These are phyloP conservation scores for Rhytidhysteron rufulum DNA, from an alignment of 2,329 filamentous ascomycete genomes.

Conservation along the genomic window DNA sequence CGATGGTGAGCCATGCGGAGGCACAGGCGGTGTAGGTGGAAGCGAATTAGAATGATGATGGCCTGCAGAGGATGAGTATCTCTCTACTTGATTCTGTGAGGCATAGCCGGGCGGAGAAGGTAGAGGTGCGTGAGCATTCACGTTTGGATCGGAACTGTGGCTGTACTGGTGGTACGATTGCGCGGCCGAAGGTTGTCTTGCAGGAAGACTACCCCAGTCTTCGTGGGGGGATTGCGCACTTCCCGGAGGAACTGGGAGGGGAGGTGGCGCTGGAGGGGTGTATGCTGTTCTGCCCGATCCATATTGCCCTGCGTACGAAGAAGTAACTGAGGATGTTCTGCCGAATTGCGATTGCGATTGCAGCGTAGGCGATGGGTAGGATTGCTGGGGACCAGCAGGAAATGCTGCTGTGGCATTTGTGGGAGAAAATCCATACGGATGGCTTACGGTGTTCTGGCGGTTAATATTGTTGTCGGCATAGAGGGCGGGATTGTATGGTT, in stretches of 20 bases:
- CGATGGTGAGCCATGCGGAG: constrained; percentile 45
- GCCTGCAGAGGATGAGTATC: constrained; percentile 29
- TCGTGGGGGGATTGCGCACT: constrained; percentile 28
- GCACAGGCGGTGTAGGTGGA: constrained; percentile 44
- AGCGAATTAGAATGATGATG: constrained; percentile 32
- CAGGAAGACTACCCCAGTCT: constrained; percentile 32
- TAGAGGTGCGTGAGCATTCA: constrained; percentile 27
- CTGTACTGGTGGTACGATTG: constrained; percentile 27
- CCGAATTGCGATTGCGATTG: constrained; percentile 32
- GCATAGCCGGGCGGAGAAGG: constrained; percentile 29
- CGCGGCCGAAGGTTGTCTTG: constrained; percentile 22
- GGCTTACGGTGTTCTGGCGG: constrained; percentile 27
- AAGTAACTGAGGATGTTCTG: constrained; percentile 26
- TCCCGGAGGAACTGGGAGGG: constrained; percentile 31
- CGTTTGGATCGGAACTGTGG: constrained; percentile 14
- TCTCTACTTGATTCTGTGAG: constrained; percentile 22
- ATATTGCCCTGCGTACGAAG: constrained; percentile 6
- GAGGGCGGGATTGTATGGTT: constrained; percentile 44
- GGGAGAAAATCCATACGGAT: constrained; percentile 35
- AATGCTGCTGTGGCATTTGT: constrained; percentile 23
- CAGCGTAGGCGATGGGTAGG: constrained; percentile 25
- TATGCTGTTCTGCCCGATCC: constrained; percentile 25
- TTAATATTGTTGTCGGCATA: constrained; percentile 35
- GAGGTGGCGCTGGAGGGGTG: constrained; percentile 32
- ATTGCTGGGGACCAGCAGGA: constrained; percentile 12